Conservation (phyloP, 257 asterid species). For the Handroanthus guayacan region DNA sequence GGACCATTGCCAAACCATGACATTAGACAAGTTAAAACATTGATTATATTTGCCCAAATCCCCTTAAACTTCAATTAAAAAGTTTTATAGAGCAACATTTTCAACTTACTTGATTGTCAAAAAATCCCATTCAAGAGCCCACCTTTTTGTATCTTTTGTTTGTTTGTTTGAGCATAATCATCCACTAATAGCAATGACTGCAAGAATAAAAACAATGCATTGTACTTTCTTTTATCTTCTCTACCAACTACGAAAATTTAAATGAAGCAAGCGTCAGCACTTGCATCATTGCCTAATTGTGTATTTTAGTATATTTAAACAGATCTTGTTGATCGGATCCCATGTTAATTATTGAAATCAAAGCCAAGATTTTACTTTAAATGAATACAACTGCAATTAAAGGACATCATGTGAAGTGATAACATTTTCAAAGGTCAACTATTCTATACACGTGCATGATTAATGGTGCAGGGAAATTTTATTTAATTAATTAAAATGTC, state of each 20-base stretch:
- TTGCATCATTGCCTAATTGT: background rate
- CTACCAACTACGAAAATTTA: background rate
- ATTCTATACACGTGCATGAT: conserved; percentile 22
- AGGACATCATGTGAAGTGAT: conserved; percentile 27
- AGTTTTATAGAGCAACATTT: too few species aligned
- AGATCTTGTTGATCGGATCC: background rate
- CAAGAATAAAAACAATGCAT: background rate
- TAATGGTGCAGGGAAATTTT: background rate
- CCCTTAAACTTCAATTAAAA: too few species aligned
- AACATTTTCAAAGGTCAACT: conserved; percentile 42
- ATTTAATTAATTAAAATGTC: conserved; percentile 14
- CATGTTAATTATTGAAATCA: conserved; percentile 21
- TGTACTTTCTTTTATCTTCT: conserved; percentile 18
- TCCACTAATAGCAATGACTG: background rate
- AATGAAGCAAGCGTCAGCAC: background rate
- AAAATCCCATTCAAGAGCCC: background rate
- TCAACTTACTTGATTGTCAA: too few species aligned
- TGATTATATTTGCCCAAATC: too few species aligned
- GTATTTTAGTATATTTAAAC: background rate
- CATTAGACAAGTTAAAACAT: too few species aligned
- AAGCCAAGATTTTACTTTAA: conserved; percentile 28
- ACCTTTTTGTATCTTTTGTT: background rate
- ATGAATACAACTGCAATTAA: background rate
- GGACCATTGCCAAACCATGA: too few species aligned
- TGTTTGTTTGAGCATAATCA: background rate